Conservation (phyloP, 495 filamentous ascomycete species). For the Penicillium desertorum region DNA sequence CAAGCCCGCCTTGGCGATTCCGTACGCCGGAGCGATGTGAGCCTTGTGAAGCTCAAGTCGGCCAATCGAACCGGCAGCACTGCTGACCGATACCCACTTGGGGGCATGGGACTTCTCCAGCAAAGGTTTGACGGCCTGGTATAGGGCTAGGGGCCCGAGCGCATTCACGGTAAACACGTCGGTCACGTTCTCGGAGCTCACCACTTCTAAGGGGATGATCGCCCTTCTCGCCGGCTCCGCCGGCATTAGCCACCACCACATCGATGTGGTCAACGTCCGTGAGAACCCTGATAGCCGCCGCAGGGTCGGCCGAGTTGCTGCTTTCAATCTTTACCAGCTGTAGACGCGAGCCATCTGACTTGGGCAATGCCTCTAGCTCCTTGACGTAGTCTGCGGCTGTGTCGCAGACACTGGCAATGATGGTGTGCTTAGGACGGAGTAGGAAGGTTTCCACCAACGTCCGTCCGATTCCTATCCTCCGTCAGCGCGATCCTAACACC, state of each 20-base stretch:
- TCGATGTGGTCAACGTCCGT: neutral
- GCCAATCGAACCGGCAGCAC: neutral
- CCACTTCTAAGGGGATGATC: neutral
- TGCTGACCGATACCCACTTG: neutral
- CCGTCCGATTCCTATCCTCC: neutral
- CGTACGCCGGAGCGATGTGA: neutral
- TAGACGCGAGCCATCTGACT: neutral
- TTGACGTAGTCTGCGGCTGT: neutral
- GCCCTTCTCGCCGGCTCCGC: neutral
- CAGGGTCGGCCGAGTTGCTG: neutral
- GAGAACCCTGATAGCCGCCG: neutral
- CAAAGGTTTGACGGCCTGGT: neutral
- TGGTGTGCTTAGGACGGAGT: neutral
- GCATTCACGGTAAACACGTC: neutral
- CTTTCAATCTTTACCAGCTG: neutral
- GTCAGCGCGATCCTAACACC: neutral
- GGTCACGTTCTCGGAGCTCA: neutral
- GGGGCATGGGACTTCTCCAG: neutral
- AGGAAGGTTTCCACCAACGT: neutral
- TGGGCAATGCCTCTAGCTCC: neutral
- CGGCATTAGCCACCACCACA: neutral
- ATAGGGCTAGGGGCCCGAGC: neutral
- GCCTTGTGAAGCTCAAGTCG: neutral
- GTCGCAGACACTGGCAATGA: neutral
- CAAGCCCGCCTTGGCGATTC: neutral